These are phyloP conservation scores for Nakaseomyces nivariensis DNA, from an alignment of 1,139 yeast species.

Conservation along the genomic window DNA sequence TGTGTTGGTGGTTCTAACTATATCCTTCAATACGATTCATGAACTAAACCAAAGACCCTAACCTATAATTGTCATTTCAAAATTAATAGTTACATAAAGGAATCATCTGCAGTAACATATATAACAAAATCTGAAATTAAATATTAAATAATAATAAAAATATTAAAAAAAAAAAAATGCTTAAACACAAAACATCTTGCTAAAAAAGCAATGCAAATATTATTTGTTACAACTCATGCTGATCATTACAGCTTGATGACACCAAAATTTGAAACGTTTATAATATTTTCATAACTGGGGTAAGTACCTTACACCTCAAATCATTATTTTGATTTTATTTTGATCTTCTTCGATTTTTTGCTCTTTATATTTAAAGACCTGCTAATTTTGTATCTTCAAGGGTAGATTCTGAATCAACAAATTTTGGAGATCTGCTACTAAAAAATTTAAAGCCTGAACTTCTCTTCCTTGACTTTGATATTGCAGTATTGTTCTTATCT, in stretches of 20 bases:
- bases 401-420: background rate
- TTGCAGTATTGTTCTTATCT: background rate
- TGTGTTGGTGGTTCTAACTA: slow-evolving; percentile 58
- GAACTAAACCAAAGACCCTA: background rate
- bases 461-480: background rate
- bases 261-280: too few relatives aligned
- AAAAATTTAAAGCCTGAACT: background rate
- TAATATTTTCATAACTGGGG: too few relatives aligned
- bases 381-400: background rate
- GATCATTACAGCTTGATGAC: background rate
- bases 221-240: background rate
- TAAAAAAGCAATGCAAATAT: background rate
- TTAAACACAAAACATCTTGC: too few relatives aligned
- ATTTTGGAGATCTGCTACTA: background rate
- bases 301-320: too few relatives aligned
- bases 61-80: too few relatives aligned
- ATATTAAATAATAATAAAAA: background rate
- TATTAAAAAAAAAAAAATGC: too few relatives aligned
- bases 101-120: too few relatives aligned
- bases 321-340: too few relatives aligned
- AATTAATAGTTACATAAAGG: too few relatives aligned
- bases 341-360: too few relatives aligned
- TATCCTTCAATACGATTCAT: slow-evolving; percentile 16
- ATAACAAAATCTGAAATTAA: too few relatives aligned
- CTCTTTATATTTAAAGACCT: background rate